phyloP scores from a whole-genome alignment of 192 early-diverging fungal genomes.

The Coemansia sp. region DNA sequence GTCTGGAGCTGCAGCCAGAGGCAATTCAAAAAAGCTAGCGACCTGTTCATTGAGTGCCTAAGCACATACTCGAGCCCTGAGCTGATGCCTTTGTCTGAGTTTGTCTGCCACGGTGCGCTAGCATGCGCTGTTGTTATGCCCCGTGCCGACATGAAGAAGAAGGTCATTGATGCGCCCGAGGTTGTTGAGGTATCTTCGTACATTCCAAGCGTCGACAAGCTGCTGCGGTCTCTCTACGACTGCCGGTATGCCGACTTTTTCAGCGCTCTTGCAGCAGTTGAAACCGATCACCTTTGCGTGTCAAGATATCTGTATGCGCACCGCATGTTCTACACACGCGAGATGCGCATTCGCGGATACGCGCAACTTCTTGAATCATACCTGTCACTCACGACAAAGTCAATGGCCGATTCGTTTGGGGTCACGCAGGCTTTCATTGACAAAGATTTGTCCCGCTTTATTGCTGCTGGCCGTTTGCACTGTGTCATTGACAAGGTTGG shows the following conservation, averaged over 20 bases:
- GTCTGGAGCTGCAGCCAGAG: conserved; percentile 90
- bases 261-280: conserved; percentile 78
- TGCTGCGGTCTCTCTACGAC: conserved; percentile 83
- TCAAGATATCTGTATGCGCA: conserved; percentile 87
- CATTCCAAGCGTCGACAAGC: conserved; percentile 82
- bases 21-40: conserved; percentile 91
- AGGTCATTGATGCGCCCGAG: conserved; percentile 94
- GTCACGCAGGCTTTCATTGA: conserved; percentile 95
- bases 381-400: conserved; percentile 87
- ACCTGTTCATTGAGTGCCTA: conserved; percentile 90
- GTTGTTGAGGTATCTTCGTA: conserved; percentile 92
- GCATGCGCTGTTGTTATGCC: conserved; percentile 84
- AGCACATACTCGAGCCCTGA: conserved; percentile 96
- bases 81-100: conserved; percentile 96
- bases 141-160: conserved; percentile 92
- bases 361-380: conserved; percentile 96
- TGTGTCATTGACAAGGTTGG: conserved; percentile 99
- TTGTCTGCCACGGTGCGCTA: conserved; percentile 92
- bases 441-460: conserved; percentile 92
- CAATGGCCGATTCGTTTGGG: conserved; percentile 96
- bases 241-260: conserved; percentile 96
- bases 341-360: conserved; percentile 98
- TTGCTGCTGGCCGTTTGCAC: conserved; percentile 94
- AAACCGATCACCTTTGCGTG: conserved; percentile 67
- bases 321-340: conserved; percentile 91